Percentiles rank a stretch among this genome's conserved stretches.
phyloP scores from a whole-genome alignment of 768 basidiomycete species.

The Collybia sp. region DNA sequence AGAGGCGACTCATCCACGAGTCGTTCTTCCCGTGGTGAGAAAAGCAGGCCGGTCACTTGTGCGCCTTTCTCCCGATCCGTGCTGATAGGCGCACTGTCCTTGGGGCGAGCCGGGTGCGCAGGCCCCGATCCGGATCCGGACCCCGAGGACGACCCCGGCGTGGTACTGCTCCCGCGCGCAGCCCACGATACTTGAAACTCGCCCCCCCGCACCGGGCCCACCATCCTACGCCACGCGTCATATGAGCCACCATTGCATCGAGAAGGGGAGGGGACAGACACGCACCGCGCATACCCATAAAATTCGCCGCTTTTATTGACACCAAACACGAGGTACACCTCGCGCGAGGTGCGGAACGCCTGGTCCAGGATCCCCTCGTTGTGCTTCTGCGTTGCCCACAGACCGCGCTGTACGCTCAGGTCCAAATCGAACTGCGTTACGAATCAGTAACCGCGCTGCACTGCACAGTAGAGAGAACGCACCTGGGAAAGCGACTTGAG shows the following conservation, averaged over 20 bases:
- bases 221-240: constrained; percentile 61
- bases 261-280: too few relatives aligned
- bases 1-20: constrained; percentile 41
- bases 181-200: constrained; percentile 58
- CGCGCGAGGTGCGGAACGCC: constrained; percentile 85
- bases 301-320: constrained; percentile 95
- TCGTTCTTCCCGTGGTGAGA: constrained; percentile 31
- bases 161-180: constrained; percentile 23
- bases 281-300: constrained; percentile 84
- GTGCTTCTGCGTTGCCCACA: constrained; percentile 93
- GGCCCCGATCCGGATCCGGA: too few relatives aligned
- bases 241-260: too few relatives aligned
- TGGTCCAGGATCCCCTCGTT: constrained; percentile 90
- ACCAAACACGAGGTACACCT: constrained; percentile 87
- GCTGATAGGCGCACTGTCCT: too few relatives aligned
- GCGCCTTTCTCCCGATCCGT: background rate
- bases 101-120: too few relatives aligned
- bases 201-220: constrained; percentile 51
- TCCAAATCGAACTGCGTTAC: constrained; percentile 67
- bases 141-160: constrained; percentile 21
- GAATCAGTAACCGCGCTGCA: background rate
- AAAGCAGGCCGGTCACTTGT: constrained; percentile 12
- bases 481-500: constrained; percentile 85
- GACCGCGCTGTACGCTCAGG: constrained; percentile 67
- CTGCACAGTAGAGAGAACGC: constrained; percentile 14